A percentile compares a stretch with the other conserved stretches of the same genome.
Conservation (phyloP, 768 basidiomycete species). For the Amanita molliuscula region DNA sequence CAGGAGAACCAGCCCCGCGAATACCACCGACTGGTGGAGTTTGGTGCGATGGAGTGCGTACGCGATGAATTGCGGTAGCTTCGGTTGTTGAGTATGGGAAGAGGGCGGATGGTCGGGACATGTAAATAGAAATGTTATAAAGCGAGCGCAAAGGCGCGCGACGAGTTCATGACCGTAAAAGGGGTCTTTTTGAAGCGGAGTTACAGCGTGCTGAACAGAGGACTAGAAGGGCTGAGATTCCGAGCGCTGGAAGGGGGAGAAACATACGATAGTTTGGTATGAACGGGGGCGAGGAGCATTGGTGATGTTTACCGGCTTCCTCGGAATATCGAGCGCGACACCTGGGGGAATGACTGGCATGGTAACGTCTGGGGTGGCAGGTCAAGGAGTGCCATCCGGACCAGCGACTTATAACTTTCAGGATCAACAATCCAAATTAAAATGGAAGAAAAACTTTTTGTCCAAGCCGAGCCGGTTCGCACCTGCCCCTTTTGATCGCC, state of each 20-base stretch:
- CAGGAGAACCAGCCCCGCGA: conserved; percentile 56
- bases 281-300: conserved; percentile 15
- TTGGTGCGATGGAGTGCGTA: conserved; percentile 83
- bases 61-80: conserved; percentile 72
- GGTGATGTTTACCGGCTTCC: conserved; percentile 9
- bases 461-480: background rate
- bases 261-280: conserved; percentile 4
- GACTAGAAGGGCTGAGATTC: conserved; percentile 1
- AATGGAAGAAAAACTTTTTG: background rate
- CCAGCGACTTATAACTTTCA: background rate
- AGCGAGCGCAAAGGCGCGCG: conserved; percentile 61
- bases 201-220: conserved; percentile 14
- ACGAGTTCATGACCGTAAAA: conserved; percentile 72
- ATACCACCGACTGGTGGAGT: conserved; percentile 60
- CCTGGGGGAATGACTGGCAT: conserved; percentile 5
- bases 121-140: conserved; percentile 78
- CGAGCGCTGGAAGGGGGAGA: conserved; percentile 1
- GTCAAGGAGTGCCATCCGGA: background rate
- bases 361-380: background rate
- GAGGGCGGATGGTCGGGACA: conserved; percentile 76
- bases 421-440: background rate
- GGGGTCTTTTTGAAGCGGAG: conserved; percentile 30
- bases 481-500: background rate
- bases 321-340: conserved; percentile 9
- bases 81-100: conserved; percentile 44